Base-by-base conservation (phyloP, 805 yeast species). In the Jamesozyma lodderae region DNA sequence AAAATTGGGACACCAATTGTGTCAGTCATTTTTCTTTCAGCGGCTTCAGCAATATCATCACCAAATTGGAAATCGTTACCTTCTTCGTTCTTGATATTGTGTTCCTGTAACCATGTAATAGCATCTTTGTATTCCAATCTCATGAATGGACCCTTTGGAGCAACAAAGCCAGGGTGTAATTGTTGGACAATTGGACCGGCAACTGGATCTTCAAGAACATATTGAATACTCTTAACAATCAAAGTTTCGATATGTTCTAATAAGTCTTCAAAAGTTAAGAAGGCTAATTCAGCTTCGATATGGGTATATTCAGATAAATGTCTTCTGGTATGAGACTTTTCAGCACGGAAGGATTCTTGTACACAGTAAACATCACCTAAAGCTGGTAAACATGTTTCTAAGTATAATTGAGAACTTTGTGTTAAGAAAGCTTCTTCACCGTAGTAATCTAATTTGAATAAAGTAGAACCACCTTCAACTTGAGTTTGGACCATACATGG, bases 401-500 rank as follows among this genome's bases (percentile, higher is more conserved):
- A 72, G 66, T 92, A 92, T 55, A 92, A 75, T 70, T 92, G 99
- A 14, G 97, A 90, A 7, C 95, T 83, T 68, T 92, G 99, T 15
- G 99, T 94, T 57, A 92, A 72, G 66, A 69, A 92, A 9, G 98
- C 97, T 62, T 88, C 92, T 69, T 92, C 94, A 39, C 96, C 97
- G 62, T 92, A 92, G 70, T 94, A 92, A 62, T 84, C 82, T 69
- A 92, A 70, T 55, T 80, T 78, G 72, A 92, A 92, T 58, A 92
- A 71, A 14, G 98, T 92, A 28, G 96, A 83, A 38, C 99, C 99
- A 62, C 99, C 98, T 69, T 92, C 99, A 43, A 92, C 99, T 70
- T 92, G 97, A 28, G 96, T 88, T 69, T 92, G 98, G 40, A 92
- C 99, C 97, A 92, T 92, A 67, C 97, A 88, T 57, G 99, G 99